Evolutionary conservation across 1,284 basidiomycete genomes (phyloP), one percentile per base, ranked within the genome.

Genomic region (Inonotus obliquus): DNA sequence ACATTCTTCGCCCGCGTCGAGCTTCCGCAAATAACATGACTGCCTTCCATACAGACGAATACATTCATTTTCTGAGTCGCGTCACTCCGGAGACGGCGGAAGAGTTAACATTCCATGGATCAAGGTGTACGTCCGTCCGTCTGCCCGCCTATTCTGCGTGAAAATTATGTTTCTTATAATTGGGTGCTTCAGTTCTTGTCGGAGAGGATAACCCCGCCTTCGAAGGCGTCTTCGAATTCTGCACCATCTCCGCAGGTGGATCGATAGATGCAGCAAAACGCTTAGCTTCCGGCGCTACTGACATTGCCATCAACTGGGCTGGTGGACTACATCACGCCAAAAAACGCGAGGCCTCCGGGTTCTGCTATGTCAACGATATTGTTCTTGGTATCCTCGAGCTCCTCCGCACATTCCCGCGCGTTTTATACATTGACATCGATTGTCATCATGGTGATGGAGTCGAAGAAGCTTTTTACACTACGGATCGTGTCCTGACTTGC

Each of bases 391-490:
- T 96, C 49, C 81, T 97, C 45, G 94, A 97, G 74, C 84, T 97
- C 13, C 78, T 96, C 13, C 83, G 92, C 67, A 85, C 78, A 54
- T 87, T 85, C 70, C 85, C 92, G 0, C 90, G 97, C 60, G 96
- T 99, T 1, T 79, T 99, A 25, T 99, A 99, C 74, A 92, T 99
- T 72, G 96, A 99, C 74, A 96, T 99, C 61, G 96, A 99, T 74
- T 94, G 95, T 61, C 96, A 98, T 73, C 96, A 99, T 69, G 96
- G 96, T 6, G 97, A 99, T 71, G 97, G 96, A 19, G 96, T 99
- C 38, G 96, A 99, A 70, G 96, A 99, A 72, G 97, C 96, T 0
- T 99, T 99, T 78, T 98, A 98, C 74, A 95, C 93, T 25, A 98
- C 94, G 2, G 92, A 99, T 72, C 81, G 96, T 57, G 96, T 99